Evolutionary conservation across 108 stramenopile species (phyloP), one percentile per base, ranked within the genome.

Genomic region (Conticribra guillardii): DNA sequence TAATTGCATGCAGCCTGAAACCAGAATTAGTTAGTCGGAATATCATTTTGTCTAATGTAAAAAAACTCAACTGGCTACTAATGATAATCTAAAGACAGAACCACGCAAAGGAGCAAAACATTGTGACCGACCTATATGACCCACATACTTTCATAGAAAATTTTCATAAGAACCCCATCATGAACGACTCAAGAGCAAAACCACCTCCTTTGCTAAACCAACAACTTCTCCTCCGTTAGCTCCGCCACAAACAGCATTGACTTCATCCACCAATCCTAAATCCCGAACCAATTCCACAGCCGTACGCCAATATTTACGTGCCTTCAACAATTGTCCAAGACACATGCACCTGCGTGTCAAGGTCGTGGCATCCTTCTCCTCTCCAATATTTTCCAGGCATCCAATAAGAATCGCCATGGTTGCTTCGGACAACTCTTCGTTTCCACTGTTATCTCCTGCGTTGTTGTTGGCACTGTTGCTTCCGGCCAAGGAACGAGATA

Each of bases 351-450:
- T 69, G 11, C 89, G 69, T 21, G 76, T 60, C 30, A 79, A 26
- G 0, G 81, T 70, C 18, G 73, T 81, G 7, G 37, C 81, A 66
- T 90, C 84, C 8, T 28, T 65, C 73, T 90, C 87, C 26, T 75
- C 79, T 0, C 44, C 19, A 37, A 90, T 26, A 64, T 72, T 64
- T 60, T 87, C 86, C 52, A 90, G 34, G 17, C 76, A 64, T 28
- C 80, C 81, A 57, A 87, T 84, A 3, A 90, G 55, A 32, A 90
- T 72, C 4, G 85, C 54, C 53, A 90, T 82, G 0, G 69, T 54
- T 11, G 66, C 50, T 33, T 90, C 89, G 7, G 79, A 68, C 2
- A 85, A 24, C 59, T 79, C 86, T 22, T 68, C 74, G 50, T 79
- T 59, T 26, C 34, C 74, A 2, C 59, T 68, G 34, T 46, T 18